Evolutionary conservation across 495 filamentous ascomycete species (phyloP), one percentile per base, ranked within the genome.

Genomic region (Tuber aestivum): DNA sequence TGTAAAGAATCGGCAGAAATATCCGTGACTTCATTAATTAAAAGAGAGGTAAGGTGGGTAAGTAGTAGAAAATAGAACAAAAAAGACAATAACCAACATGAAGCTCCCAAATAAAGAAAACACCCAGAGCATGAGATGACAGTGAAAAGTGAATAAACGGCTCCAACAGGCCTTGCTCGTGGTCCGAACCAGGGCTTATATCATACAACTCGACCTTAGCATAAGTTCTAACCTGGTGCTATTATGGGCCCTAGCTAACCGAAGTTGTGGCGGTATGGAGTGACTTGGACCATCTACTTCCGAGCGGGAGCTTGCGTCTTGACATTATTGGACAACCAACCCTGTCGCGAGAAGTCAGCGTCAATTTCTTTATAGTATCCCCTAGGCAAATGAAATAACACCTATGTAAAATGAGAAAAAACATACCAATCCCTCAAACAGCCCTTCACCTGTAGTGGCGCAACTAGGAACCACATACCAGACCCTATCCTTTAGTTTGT

Each of bases 391-490:
- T 70, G 18, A 37, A 27, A 75, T 61, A 27, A 70, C 61, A 38
- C 7, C 20, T 45, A 70, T 41, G 68, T 14, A 74, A 69, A 38
- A 38, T 16, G 69, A 45, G 35, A 35, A 71, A 68, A 87, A 71
- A 45, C 89, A 85, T 87, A 93, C 91, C 83, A 99, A 86, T 68
- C 96, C 95, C 86, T 98, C 94, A 78, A 96, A 92, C 76, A 99
- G 90, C 81, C 95, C 96, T 79, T 95, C 95, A 42, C 94, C 95
- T 38, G 92, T 93, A 48, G 93, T 97, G 69, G 95, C 95, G 81
- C 95, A 94, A 85, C 94, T 97, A 48, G 96, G 96, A 82, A 94
- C 92, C 70, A 98, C 96, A 85, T 93, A 95, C 94, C 94, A 99
- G 81, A 93, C 89, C 86, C 94, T 94, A 81, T 97, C 92, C 83